Percentiles rank a stretch among this genome's conserved stretches.
Conservation (phyloP, 495 filamentous ascomycete genomes). For the Penicillium flavigenum region DNA sequence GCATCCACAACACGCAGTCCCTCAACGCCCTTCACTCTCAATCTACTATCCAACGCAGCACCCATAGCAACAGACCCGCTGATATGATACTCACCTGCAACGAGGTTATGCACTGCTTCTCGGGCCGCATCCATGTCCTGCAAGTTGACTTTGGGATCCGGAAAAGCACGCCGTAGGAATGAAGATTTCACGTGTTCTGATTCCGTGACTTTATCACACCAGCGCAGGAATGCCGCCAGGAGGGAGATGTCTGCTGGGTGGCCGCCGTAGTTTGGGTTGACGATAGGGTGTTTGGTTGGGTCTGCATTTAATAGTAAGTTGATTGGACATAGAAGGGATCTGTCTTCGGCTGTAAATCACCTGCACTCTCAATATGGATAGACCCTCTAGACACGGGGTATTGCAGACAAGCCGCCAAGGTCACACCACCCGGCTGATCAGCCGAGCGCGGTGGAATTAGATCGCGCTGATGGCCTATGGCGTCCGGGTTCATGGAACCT, state of each 20-base stretch:
- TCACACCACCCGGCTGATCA: constrained; percentile 20
- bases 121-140: constrained; percentile 20
- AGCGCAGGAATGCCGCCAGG: constrained; percentile 31
- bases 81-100: constrained; percentile 25
- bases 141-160: constrained; percentile 20
- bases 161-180: constrained; percentile 19
- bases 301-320: constrained; percentile 12
- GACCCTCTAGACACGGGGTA: constrained; percentile 52
- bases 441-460: constrained; percentile 13
- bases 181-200: constrained; percentile 21
- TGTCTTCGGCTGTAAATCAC: constrained; percentile 2
- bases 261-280: constrained; percentile 33
- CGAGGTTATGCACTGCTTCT: constrained; percentile 18
- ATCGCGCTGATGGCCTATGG: constrained; percentile 22
- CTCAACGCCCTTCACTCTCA: constrained; percentile 49
- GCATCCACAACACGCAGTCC: constrained; percentile 55
- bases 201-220: constrained; percentile 25
- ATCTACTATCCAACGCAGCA: constrained; percentile 49
- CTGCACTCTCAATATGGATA: constrained; percentile 50
- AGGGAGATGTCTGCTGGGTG: constrained; percentile 41
- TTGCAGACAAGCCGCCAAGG: constrained; percentile 24
- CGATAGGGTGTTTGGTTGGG: constrained; percentile 21
- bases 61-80: constrained; percentile 58
- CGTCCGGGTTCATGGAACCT: constrained; percentile 16
- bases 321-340: background rate